These are phyloP conservation scores for Lyophyllum shimeji DNA, from an alignment of 768 basidiomycete genomes.

Conservation along the genomic window DNA sequence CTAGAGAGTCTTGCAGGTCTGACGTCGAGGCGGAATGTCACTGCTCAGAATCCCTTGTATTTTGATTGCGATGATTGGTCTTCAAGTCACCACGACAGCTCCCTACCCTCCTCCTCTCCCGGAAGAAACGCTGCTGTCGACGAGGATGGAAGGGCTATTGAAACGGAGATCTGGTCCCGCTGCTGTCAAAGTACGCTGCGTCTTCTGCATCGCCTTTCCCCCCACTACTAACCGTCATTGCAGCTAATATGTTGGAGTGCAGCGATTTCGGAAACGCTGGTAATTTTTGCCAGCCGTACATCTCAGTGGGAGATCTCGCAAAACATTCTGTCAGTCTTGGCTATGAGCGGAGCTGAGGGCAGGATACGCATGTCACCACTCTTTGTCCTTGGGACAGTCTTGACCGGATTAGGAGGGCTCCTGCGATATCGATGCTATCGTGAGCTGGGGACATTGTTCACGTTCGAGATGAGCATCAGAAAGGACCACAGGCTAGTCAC, in stretches of 20 bases:
- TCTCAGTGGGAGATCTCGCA: conserved; percentile 21
- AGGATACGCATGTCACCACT: conserved; percentile 28
- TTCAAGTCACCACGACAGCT: conserved; percentile 46
- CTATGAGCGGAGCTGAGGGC: conserved; percentile 20
- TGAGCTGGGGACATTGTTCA: conserved; percentile 47
- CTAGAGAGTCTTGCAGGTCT: conserved; percentile 19
- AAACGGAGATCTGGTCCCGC: conserved; percentile 32
- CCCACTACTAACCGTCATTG: not conserved
- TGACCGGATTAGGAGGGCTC: conserved; percentile 39
- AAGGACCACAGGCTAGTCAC: conserved; percentile 46
- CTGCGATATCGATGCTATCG: conserved; percentile 43
- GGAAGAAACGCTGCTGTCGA: conserved; percentile 33
- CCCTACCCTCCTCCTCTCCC: conserved; percentile 38
- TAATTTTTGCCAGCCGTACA: conserved; percentile 31
- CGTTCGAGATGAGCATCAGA: conserved; percentile 51
- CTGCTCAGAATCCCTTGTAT: conserved; percentile 43
- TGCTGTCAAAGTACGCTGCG: conserved; percentile 32
- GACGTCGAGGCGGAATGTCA: conserved; percentile 48
- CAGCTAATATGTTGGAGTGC: conserved; percentile 39
- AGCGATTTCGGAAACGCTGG: conserved; percentile 35
- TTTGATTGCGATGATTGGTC: conserved; percentile 39
- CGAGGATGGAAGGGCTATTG: conserved; percentile 35
- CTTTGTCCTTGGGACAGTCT: conserved; percentile 37
- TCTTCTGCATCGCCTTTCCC: not conserved
- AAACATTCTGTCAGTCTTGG: conserved; percentile 26